Conservation (phyloP, 2,329 filamentous ascomycete species). For the Remersonia thermophila region DNA sequence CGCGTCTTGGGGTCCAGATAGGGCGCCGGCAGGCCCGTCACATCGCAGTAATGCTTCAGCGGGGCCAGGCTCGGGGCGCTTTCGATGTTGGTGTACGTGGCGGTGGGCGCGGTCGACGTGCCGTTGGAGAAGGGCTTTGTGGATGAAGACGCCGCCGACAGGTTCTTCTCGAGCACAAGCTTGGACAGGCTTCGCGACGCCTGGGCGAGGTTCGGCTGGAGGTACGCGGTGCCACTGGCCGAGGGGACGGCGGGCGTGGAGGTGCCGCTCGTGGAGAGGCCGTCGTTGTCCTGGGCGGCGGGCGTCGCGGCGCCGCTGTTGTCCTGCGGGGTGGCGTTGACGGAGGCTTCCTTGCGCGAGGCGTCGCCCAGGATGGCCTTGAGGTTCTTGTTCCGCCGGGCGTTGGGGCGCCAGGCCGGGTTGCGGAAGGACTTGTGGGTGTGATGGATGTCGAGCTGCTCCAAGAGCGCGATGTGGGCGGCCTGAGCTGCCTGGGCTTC, state of each 20-base stretch:
- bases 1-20: slow-evolving; percentile 94
- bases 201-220: slow-evolving; percentile 67
- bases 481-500: slow-evolving; percentile 68
- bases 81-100: slow-evolving; percentile 90
- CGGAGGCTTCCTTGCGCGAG: slow-evolving; percentile 77
- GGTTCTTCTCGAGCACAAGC: slow-evolving; percentile 66
- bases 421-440: slow-evolving; percentile 86
- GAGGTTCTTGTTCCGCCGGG: slow-evolving; percentile 96
- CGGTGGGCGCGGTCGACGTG: slow-evolving; percentile 47
- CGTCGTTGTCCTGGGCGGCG: slow-evolving; percentile 31
- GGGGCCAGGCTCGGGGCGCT: slow-evolving; percentile 79
- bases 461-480: slow-evolving; percentile 74
- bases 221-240: slow-evolving; percentile 24
- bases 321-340: slow-evolving; percentile 65
- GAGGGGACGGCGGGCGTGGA: slow-evolving; percentile 45
- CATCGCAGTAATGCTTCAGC: slow-evolving; percentile 84
- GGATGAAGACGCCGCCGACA: slow-evolving; percentile 33
- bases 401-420: slow-evolving; percentile 77
- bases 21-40: slow-evolving; percentile 81
- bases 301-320: slow-evolving; percentile 65
- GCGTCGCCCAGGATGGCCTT: slow-evolving; percentile 91
- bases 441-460: slow-evolving; percentile 81
- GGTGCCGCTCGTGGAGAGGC: slow-evolving; percentile 44
- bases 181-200: slow-evolving; percentile 77
- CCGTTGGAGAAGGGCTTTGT: slow-evolving; percentile 15